Evolutionary conservation across 2,329 filamentous ascomycete genomes (phyloP), one percentile per base, ranked within the genome.

Genomic region (Tolypocladium pustulatum): DNA sequence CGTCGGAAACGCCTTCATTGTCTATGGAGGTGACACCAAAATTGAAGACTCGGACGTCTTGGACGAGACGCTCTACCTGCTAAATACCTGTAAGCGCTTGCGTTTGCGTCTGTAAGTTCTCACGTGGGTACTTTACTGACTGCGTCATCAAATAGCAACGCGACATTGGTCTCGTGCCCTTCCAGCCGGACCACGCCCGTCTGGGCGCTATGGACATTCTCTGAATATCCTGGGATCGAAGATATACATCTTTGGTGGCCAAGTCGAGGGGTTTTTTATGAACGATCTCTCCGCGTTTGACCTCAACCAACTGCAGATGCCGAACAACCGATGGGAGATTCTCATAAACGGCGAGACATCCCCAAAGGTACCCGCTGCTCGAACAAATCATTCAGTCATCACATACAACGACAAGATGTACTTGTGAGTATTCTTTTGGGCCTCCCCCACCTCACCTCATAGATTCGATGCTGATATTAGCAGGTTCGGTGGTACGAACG

Each of bases 1-100:
- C 20, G 94, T 99, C 57, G 95, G 95, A 59, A 99, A 99, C 73
- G 94, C 94, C 0, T 99, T 97, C 72, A 99, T 99, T 65, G 94
- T 99, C 15, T 99, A 97, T 69, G 95, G 94, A 55, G 94, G 94
- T 69, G 95, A 99, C 72, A 99, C 94, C 56, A 99, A 99, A 74
- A 88, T 96, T 70, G 91, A 97, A 58, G 94, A 97, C 68, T 84
- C 85, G 37, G 94, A 99, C 73, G 81, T 90, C 55, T 78, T 99
- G 59, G 94, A 99, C 68, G 93, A 99, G 75, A 97, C 94, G 0
- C 78, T 99, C 15, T 99, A 99, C 74, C 82, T 99, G 56, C 80
- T 99, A 56, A 99, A 99, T 75, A 99, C 94, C 55, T 97, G 94
- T 97, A 81, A 76, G 93, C 79, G 57, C 4, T 32, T 17, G 27